Conservation (phyloP, 1,284 basidiomycete genomes). For the Wolfiporia cocos region DNA sequence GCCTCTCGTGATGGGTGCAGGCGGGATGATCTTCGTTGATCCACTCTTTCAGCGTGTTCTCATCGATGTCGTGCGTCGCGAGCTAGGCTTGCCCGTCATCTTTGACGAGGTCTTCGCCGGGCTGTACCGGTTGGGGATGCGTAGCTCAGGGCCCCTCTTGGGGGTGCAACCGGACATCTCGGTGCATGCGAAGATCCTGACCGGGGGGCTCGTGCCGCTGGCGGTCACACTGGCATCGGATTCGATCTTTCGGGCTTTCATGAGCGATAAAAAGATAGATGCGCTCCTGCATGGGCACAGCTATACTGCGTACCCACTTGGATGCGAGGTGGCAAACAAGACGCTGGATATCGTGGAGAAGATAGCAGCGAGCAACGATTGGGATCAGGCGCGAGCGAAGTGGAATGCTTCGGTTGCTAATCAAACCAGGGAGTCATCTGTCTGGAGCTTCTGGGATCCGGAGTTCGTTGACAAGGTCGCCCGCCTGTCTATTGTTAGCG, state of each 20-base stretch:
- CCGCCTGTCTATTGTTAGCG: constrained; percentile 49
- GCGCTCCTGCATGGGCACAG: constrained; percentile 94
- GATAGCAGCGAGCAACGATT: constrained; percentile 41
- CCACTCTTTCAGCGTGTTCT: constrained; percentile 92
- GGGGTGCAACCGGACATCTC: constrained; percentile 81
- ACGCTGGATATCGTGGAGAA: constrained; percentile 65
- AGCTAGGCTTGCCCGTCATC: constrained; percentile 78
- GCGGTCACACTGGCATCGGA: constrained; percentile 79
- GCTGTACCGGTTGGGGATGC: constrained; percentile 79
- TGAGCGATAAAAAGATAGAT: constrained; percentile 70
- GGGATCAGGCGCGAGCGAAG: constrained; percentile 44
- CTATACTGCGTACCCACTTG: constrained; percentile 90
- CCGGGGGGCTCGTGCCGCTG: constrained; percentile 89
- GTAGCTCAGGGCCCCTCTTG: constrained; percentile 61
- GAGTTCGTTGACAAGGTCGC: constrained; percentile 68
- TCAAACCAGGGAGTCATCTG: constrained; percentile 15
- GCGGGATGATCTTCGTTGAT: constrained; percentile 97
- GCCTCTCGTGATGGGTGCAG: constrained; percentile 92
- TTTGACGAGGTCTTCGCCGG: constrained; percentile 98
- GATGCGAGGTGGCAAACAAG: constrained; percentile 87
- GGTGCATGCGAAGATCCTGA: constrained; percentile 91
- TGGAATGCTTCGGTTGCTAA: constrained; percentile 31
- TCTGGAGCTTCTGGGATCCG: constrained; percentile 91
- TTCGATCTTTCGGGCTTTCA: constrained; percentile 79
- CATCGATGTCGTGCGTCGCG: constrained; percentile 71